Evolutionary conservation across 208 protist species (phyloP).

Genomic region (Wallacemonas sp.): DNA sequence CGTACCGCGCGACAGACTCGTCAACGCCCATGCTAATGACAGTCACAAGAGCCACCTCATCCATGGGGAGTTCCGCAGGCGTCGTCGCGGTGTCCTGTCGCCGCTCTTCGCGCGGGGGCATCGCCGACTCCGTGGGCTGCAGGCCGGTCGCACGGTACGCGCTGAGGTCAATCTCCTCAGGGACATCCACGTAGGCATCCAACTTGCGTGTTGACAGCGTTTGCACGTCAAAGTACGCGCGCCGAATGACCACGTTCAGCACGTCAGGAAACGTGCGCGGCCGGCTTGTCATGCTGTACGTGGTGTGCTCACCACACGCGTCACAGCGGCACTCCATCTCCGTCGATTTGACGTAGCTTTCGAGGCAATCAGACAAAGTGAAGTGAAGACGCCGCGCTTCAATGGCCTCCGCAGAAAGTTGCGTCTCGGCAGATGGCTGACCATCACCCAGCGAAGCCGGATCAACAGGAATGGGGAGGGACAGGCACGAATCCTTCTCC

Average conservation of each 20-base stretch:
- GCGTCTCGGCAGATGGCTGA: too few species aligned
- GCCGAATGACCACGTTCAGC: conserved; percentile 72
- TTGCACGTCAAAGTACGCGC: conserved; percentile 78
- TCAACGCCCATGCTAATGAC: conserved; percentile 92
- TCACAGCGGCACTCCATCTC: conserved; percentile 75
- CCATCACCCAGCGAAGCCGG: conserved; percentile 19
- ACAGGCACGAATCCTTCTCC: conserved; percentile 85
- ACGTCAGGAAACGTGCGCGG: conserved; percentile 87
- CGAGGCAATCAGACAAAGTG: conserved; percentile 70
- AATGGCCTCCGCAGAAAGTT: conserved; percentile 52
- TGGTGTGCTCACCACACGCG: conserved; percentile 43
- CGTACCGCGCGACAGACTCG: conserved; percentile 58
- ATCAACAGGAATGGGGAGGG: conserved; percentile 86
- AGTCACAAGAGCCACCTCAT: conserved; percentile 74
- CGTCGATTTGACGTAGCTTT: conserved; percentile 23
- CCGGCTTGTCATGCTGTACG: conserved; percentile 55
- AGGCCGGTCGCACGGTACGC: conserved; percentile 56
- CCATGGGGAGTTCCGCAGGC: conserved; percentile 28
- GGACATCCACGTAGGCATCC: conserved; percentile 88
- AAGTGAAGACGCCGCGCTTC: conserved; percentile 50
- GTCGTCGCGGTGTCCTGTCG: background rate
- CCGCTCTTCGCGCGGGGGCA: conserved; percentile 36
- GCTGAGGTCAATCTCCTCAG: conserved; percentile 60
- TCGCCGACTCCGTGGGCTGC: conserved; percentile 55
- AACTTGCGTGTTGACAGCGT: conserved; percentile 82